These are phyloP conservation scores for Tanacetum coccineum DNA, from an alignment of 129 eudicot species.

Conservation along the genomic window DNA sequence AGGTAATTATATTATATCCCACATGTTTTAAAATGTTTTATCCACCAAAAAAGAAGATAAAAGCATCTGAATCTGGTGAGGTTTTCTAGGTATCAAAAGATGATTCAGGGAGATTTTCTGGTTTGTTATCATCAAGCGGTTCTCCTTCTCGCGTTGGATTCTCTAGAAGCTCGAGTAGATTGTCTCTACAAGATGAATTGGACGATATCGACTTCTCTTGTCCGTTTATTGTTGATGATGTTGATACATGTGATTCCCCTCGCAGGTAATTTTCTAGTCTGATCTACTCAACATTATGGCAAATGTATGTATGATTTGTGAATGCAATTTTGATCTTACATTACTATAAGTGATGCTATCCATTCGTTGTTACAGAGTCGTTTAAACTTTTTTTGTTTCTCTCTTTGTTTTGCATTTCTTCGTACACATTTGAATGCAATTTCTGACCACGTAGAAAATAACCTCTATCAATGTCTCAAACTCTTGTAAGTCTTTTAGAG, in stretches of 20 bases:
- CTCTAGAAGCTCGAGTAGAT: conserved; percentile 89
- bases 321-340: background rate
- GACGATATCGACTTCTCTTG: conserved; percentile 78
- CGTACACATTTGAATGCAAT: background rate
- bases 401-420: background rate
- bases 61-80: conserved; percentile 11
- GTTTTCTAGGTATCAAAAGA: conserved; percentile 59
- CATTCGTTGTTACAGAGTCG: background rate
- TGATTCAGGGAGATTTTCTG: conserved; percentile 95
- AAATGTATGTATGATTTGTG: conserved; percentile 9
- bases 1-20: conserved; percentile 37
- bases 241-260: conserved; percentile 68
- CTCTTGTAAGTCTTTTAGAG: background rate
- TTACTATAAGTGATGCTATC: background rate
- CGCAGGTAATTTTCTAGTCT: conserved; percentile 50
- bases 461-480: background rate
- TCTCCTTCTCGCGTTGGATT: conserved; percentile 92
- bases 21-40: background rate
- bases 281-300: conserved; percentile 11
- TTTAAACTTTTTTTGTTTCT: background rate
- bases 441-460: background rate
- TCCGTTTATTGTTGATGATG: conserved; percentile 96
- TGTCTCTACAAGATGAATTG: conserved; percentile 94
- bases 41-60: background rate
- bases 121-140: conserved; percentile 85